Percentiles rank a stretch among this genome's conserved stretches.
These are phyloP conservation scores for Primulina tabacum DNA, from an alignment of 257 asterid genomes.

Conservation along the genomic window DNA sequence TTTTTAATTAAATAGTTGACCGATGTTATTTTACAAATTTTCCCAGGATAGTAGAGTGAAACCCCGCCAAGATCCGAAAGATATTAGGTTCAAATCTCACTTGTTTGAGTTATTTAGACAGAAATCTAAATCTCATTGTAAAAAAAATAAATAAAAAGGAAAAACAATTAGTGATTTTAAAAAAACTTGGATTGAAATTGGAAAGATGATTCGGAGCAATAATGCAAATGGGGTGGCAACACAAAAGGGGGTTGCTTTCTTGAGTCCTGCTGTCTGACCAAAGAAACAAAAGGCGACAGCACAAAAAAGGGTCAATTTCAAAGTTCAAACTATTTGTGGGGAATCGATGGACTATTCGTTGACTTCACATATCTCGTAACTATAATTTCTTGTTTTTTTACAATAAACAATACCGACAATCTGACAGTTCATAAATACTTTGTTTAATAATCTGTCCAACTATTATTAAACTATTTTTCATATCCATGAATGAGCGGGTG, in stretches of 20 bases:
- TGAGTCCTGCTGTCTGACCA: neutral
- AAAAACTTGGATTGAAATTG: neutral
- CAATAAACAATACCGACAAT: neutral
- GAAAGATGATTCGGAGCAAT: neutral
- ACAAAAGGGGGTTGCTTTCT: neutral
- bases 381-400: too few species aligned
- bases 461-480: too few species aligned
- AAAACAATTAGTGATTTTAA: too few species aligned
- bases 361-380: neutral
- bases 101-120: too few species aligned
- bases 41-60: too few species aligned
- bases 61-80: too few species aligned
- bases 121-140: too few species aligned
- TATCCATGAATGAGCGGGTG: neutral
- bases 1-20: too few species aligned
- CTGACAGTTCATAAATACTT: too few species aligned
- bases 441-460: neutral
- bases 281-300: neutral
- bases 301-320: neutral
- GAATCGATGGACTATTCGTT: neutral
- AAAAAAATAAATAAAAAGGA: too few species aligned
- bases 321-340: neutral
- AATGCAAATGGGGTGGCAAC: neutral
- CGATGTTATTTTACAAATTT: too few species aligned
- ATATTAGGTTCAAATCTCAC: too few species aligned